Evolutionary conservation across 1,284 basidiomycete genomes (phyloP).

Genomic region (Meripilus lineatus): DNA sequence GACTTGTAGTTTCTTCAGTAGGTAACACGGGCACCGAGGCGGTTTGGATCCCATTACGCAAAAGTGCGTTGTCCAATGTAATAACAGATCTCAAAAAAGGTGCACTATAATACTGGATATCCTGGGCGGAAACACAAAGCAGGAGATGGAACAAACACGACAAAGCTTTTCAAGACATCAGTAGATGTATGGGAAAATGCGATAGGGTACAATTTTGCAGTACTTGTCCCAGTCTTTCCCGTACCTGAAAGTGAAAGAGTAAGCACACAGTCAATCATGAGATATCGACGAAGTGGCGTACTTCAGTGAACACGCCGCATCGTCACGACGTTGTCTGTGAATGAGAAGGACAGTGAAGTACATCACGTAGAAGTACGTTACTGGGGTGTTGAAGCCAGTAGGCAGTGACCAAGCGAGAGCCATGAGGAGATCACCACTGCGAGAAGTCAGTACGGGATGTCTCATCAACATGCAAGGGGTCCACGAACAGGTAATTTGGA

Average conservation of each 20-base stretch:
- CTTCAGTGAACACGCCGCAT: constrained; percentile 90
- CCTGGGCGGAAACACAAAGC: no score
- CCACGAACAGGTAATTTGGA: constrained; percentile 83
- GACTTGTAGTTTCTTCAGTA: constrained; percentile 58
- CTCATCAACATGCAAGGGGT: constrained; percentile 1
- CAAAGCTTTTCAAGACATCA: constrained; percentile 1
- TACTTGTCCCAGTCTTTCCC: constrained; percentile 88
- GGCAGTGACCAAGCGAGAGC: constrained; percentile 92
- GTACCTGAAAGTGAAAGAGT: constrained; percentile 37
- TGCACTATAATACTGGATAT: constrained; percentile 1
- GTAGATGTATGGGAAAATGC: constrained; percentile 88
- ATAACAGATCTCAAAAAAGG: constrained; percentile 21
- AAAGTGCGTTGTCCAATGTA: constrained; percentile 49
- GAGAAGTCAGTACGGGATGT: constrained; percentile 4
- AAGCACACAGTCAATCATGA: constrained; percentile 5
- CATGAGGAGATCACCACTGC: constrained; percentile 85
- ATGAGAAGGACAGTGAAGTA: constrained; percentile 91
- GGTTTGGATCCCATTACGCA: constrained; percentile 81
- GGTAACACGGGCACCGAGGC: constrained; percentile 44
- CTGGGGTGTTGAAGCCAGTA: constrained; percentile 86
- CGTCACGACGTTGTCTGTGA: constrained; percentile 89
- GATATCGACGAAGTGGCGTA: constrained; percentile 29
- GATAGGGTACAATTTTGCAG: constrained; percentile 78
- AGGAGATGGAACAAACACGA: not conserved
- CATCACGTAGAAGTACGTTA: constrained; percentile 94